These are phyloP conservation scores for Aspergillus jensenii DNA, from an alignment of 2,329 filamentous ascomycete species.

Conservation along the genomic window DNA sequence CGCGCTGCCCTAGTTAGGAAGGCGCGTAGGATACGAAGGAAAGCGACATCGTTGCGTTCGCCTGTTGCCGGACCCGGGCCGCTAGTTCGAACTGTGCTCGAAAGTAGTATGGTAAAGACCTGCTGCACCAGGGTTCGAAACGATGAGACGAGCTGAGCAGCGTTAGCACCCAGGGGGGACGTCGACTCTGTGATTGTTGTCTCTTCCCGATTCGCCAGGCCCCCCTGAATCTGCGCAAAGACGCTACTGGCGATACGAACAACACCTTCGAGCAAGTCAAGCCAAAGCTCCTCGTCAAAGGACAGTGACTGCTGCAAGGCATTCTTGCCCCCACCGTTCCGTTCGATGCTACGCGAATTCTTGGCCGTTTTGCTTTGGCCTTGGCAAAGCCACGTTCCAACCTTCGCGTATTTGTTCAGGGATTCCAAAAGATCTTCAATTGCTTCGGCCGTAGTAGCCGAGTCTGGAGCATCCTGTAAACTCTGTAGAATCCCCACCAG, in stretches of 20 bases:
- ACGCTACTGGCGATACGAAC: constrained; percentile 65
- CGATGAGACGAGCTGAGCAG: constrained; percentile 57
- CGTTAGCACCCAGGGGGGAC: constrained; percentile 20
- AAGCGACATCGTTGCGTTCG: constrained; percentile 64
- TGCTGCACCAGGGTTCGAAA: constrained; percentile 83
- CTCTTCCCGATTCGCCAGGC: constrained; percentile 14
- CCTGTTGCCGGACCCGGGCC: constrained; percentile 29
- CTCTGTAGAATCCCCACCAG: constrained; percentile 71
- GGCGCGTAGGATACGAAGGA: constrained; percentile 82
- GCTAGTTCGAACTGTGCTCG: constrained; percentile 62
- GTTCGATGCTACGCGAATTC: constrained; percentile 27
- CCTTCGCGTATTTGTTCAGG: constrained; percentile 83
- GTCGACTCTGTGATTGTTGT: constrained; percentile 21
- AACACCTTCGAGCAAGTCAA: constrained; percentile 63
- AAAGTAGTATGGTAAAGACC: constrained; percentile 82
- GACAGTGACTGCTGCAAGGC: constrained; percentile 58
- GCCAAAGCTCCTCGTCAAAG: constrained; percentile 64
- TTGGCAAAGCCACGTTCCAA: constrained; percentile 95
- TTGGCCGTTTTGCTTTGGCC: constrained; percentile 68
- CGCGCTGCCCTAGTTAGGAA: constrained; percentile 82
- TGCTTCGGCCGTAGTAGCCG: constrained; percentile 61
- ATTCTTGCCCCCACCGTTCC: constrained; percentile 39
- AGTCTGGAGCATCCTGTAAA: constrained; percentile 56
- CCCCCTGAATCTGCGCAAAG: constrained; percentile 54
- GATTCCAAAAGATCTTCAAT: constrained; percentile 72